Conservation (phyloP, 495 filamentous ascomycete species). For the Parathielavia hyrcaniae region DNA sequence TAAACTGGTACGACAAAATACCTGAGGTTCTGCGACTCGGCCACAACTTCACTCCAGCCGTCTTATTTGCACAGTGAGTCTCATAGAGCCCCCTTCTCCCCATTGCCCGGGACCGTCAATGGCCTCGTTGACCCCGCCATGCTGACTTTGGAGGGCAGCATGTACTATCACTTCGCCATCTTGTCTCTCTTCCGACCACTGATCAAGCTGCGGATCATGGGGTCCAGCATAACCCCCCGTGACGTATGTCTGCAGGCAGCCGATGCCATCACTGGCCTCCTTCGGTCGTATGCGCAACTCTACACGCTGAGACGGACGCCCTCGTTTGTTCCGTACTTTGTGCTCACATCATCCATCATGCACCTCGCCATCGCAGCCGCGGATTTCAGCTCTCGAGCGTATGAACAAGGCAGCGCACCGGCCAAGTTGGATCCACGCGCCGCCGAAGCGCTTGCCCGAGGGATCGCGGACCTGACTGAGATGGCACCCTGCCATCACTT, state of each 20-base stretch:
- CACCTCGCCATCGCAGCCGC: slow-evolving; percentile 49
- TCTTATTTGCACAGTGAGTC: slow-evolving; percentile 60
- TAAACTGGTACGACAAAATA: slow-evolving; percentile 57
- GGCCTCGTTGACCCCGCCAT: slow-evolving; percentile 2
- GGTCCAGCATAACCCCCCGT: slow-evolving; percentile 53
- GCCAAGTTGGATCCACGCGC: slow-evolving; percentile 30
- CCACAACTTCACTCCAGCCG: slow-evolving; percentile 53
- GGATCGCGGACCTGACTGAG: slow-evolving; percentile 49
- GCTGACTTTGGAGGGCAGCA: slow-evolving; percentile 34
- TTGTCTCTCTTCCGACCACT: slow-evolving; percentile 60
- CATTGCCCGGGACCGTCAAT: neutral
- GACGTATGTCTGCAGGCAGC: slow-evolving; percentile 57
- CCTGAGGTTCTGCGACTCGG: slow-evolving; percentile 53
- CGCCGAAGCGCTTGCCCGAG: slow-evolving; percentile 37
- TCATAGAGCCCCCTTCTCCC: neutral
- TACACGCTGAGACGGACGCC: slow-evolving; percentile 54
- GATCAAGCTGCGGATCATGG: slow-evolving; percentile 53
- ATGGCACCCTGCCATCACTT: slow-evolving; percentile 56
- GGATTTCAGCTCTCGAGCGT: slow-evolving; percentile 8
- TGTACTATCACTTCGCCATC: slow-evolving; percentile 60
- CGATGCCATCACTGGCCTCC: slow-evolving; percentile 53
- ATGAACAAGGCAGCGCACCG: slow-evolving; percentile 12
- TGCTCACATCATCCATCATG: slow-evolving; percentile 53
- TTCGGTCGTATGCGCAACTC: slow-evolving; percentile 52
- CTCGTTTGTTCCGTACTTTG: slow-evolving; percentile 54